Conservation (phyloP, 176 grass and related monocot genomes). For the Oryza officinalis region DNA sequence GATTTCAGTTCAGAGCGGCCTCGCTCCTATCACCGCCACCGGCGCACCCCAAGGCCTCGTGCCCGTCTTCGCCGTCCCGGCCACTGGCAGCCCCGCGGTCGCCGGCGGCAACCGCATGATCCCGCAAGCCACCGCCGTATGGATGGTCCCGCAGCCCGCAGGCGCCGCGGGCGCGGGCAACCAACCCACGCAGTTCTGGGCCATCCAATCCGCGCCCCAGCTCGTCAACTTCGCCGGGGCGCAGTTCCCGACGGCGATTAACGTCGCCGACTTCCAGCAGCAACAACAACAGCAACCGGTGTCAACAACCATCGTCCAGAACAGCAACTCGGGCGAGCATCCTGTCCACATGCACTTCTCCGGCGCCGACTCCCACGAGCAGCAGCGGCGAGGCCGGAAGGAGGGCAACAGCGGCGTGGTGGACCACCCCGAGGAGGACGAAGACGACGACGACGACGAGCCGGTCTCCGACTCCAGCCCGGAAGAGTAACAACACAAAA, state of each 20-base stretch:
- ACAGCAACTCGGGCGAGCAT: conserved; percentile 32
- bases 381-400: conserved; percentile 39
- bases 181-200: conserved; percentile 68
- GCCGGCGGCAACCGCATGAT: conserved; percentile 48
- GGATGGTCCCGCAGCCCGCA: conserved; percentile 73
- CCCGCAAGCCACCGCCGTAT: conserved; percentile 75
- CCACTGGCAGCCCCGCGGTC: conserved; percentile 3
- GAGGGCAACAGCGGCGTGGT: background rate
- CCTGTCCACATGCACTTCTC: conserved; percentile 14
- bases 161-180: conserved; percentile 14
- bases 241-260: conserved; percentile 43
- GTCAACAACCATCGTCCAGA: conserved; percentile 34
- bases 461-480: conserved; percentile 76
- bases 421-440: conserved; percentile 57
- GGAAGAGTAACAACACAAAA: conserved; percentile 28
- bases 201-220: conserved; percentile 70
- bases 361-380: conserved; percentile 39
- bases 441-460: conserved; percentile 59
- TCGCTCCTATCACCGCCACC: conserved; percentile 56
- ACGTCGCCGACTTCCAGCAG: conserved; percentile 40
- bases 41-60: conserved; percentile 56
- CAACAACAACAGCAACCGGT: conserved; percentile 33
- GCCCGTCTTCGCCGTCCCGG: conserved; percentile 67
- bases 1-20: conserved; percentile 70
- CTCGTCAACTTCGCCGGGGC: conserved; percentile 67